These are phyloP conservation scores for Diaporthe vaccinii DNA, from an alignment of 2,329 filamentous ascomycete species.

Conservation along the genomic window DNA sequence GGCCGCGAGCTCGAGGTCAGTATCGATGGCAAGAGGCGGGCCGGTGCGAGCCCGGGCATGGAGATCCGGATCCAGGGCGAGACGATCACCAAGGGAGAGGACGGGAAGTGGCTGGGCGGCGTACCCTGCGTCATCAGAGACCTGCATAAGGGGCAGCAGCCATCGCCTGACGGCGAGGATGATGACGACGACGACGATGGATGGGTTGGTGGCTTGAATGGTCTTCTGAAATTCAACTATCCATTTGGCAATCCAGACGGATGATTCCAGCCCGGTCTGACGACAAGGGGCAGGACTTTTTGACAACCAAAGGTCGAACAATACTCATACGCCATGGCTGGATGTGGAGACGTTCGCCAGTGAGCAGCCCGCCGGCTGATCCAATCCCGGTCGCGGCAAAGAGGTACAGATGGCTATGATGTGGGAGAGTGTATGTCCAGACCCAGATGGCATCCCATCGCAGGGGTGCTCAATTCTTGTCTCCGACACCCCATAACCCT, in stretches of 20 bases:
- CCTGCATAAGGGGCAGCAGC: slow-evolving; percentile 55
- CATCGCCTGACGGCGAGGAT: slow-evolving; percentile 53
- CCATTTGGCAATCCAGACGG: slow-evolving; percentile 80
- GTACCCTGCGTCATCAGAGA: slow-evolving; percentile 91
- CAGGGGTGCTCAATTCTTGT: background rate
- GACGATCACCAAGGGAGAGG: slow-evolving; percentile 70
- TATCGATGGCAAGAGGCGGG: slow-evolving; percentile 80
- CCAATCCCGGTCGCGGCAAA: no score
- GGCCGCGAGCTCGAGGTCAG: slow-evolving; percentile 83
- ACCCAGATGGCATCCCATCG: background rate
- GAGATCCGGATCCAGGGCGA: slow-evolving; percentile 93
- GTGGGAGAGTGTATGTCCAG: background rate
- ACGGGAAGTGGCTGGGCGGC: slow-evolving; percentile 75
- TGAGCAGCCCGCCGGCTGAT: background rate
- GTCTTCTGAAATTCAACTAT: slow-evolving; percentile 96
- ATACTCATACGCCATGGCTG: background rate
- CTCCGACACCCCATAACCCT: background rate
- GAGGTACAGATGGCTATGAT: background rate
- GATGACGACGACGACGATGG: slow-evolving; percentile 93
- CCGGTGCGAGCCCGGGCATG: slow-evolving; percentile 79
- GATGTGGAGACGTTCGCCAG: background rate
- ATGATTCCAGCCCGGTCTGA: background rate
- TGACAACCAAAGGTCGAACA: background rate
- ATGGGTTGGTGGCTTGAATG: slow-evolving; percentile 96
- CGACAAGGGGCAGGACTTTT: background rate